These are phyloP conservation scores for Penicillium cinerascens DNA, from an alignment of 495 filamentous ascomycete species.

Conservation along the genomic window DNA sequence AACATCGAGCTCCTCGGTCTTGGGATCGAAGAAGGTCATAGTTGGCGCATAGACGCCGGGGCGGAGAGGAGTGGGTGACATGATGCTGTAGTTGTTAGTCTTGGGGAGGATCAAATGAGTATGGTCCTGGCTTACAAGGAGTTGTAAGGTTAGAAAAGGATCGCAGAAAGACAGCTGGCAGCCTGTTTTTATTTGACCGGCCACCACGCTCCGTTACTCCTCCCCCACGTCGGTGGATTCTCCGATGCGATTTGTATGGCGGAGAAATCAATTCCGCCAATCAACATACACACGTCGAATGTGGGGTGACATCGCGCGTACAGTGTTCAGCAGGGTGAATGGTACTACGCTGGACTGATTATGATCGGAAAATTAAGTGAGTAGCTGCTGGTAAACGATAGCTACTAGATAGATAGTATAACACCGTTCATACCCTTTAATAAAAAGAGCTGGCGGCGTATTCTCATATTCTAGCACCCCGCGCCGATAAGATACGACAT, in stretches of 20 bases:
- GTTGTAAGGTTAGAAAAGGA: neutral
- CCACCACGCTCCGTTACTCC: neutral
- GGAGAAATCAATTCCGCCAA: conserved; percentile 28
- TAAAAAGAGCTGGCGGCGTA: neutral
- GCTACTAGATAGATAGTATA: neutral
- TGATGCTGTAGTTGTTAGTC: conserved; percentile 12
- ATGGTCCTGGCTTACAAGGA: neutral
- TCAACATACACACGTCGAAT: conserved; percentile 5
- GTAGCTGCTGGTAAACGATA: neutral
- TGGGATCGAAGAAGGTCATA: conserved; percentile 83
- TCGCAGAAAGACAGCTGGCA: neutral
- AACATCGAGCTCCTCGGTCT: conserved; percentile 80
- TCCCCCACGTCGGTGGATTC: conserved; percentile 30
- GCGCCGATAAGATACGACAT: conserved; percentile 19
- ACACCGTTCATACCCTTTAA: neutral
- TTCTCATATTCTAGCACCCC: neutral
- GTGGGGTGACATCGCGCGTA: conserved; percentile 17
- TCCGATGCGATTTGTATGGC: conserved; percentile 21
- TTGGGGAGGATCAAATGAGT: neutral
- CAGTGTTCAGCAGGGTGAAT: neutral
- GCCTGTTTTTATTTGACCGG: neutral
- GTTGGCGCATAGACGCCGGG: conserved; percentile 87
- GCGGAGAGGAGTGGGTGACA: conserved; percentile 60
- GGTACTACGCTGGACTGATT: neutral
- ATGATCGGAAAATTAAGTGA: neutral